Conservation (phyloP, 2,329 filamentous ascomycete species). For the Pseudocercospora fijiensis region DNA sequence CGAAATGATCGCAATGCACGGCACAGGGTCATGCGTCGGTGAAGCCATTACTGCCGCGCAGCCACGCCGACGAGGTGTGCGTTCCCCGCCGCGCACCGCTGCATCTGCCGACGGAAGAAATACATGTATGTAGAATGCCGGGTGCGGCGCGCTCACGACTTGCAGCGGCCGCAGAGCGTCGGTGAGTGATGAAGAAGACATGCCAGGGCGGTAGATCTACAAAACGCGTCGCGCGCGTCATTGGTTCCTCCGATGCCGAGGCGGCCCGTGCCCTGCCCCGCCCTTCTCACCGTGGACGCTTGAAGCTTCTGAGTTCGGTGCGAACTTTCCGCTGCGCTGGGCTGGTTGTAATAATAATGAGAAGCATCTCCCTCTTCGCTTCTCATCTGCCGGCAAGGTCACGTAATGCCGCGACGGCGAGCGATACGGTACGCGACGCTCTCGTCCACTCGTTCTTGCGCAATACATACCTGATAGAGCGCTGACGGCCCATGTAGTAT, state of each 20-base stretch:
- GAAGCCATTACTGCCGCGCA: slow-evolving; percentile 2
- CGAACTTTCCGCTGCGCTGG: neutral
- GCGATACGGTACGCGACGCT: too few species aligned
- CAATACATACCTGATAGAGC: slow-evolving; percentile 1
- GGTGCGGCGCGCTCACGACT: neutral
- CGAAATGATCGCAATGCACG: slow-evolving; percentile 20
- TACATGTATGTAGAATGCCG: too few species aligned
- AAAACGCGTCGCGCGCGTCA: neutral
- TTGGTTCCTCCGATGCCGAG: neutral
- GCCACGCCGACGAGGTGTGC: neutral
- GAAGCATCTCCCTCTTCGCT: neutral
- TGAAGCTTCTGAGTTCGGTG: too few species aligned
- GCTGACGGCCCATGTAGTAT: neutral
- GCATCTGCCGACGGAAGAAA: neutral
- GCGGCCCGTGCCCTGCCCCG: neutral
- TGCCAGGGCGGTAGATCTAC: too few species aligned
- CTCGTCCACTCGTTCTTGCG: slow-evolving; percentile 5
- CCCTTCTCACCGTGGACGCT: too few species aligned
- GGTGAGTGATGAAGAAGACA: too few species aligned
- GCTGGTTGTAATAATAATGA: neutral
- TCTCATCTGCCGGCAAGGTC: slow-evolving; percentile 1
- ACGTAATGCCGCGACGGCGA: slow-evolving; percentile 6
- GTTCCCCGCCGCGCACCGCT: neutral
- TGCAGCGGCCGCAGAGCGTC: neutral
- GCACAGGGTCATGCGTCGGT: slow-evolving; percentile 5